Evolutionary conservation across 2,329 filamentous ascomycete genomes (phyloP).

Genomic region (Eutypella sp.): DNA sequence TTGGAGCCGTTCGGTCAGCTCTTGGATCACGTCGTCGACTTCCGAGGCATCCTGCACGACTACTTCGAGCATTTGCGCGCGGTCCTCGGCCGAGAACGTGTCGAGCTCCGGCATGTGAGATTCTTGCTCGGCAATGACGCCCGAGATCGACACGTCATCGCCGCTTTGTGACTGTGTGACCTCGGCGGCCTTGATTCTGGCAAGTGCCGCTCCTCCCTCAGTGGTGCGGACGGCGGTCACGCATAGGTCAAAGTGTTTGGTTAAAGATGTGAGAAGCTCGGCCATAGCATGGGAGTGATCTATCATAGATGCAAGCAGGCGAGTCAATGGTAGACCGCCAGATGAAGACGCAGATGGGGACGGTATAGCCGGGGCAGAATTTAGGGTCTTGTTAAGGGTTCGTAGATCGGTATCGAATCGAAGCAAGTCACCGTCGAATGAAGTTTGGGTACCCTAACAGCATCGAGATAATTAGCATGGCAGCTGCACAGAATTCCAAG

Average conservation of each 20-base stretch:
- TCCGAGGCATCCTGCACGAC: conserved; percentile 66
- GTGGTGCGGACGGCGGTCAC: conserved; percentile 88
- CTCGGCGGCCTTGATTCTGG: conserved; percentile 64
- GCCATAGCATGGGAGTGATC: conserved; percentile 79
- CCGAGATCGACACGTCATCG: conserved; percentile 58
- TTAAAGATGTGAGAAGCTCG: conserved; percentile 71
- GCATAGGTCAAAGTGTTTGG: conserved; percentile 87
- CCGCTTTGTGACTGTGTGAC: conserved; percentile 43
- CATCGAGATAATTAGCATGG: conserved; percentile 11
- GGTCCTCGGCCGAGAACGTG: conserved; percentile 69
- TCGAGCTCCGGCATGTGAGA: conserved; percentile 50
- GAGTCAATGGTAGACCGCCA: conserved; percentile 39
- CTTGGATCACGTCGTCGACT: conserved; percentile 61
- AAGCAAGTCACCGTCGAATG: conserved; percentile 71
- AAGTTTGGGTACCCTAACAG: conserved; percentile 56
- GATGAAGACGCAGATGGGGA: conserved; percentile 32
- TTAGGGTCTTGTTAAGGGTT: conserved; percentile 55
- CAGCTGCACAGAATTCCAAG: not conserved
- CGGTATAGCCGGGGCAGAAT: conserved; percentile 32
- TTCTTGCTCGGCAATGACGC: conserved; percentile 57
- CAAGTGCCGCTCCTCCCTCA: conserved; percentile 69
- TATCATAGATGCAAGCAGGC: conserved; percentile 59
- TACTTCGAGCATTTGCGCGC: conserved; percentile 76
- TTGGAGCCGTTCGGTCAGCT: conserved; percentile 69
- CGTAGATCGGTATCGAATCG: conserved; percentile 72